These are phyloP conservation scores for Citeromyces siamensis DNA, from an alignment of 1,139 yeast genomes.

Conservation along the genomic window DNA sequence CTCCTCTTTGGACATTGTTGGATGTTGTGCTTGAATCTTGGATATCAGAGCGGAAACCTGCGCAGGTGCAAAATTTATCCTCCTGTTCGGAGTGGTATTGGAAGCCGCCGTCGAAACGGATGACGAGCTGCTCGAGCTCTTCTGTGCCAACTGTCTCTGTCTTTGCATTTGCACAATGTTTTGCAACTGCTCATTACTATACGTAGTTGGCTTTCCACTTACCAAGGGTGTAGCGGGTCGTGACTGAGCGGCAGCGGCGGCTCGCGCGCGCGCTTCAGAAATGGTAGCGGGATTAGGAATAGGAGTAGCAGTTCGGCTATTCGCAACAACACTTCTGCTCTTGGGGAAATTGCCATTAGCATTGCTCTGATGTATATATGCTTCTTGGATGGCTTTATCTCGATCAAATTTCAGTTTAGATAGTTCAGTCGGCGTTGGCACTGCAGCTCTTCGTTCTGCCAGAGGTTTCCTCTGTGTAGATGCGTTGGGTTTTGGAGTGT, in stretches of 20 bases:
- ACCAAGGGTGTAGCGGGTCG: conserved; percentile 1
- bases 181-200: conserved; percentile 43
- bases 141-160: conserved; percentile 35
- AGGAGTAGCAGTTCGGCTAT: background rate
- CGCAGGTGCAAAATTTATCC: conserved; percentile 38
- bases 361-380: conserved; percentile 29
- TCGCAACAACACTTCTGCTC: conserved; percentile 1
- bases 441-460: conserved; percentile 25
- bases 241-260: background rate
- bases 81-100: conserved; percentile 10
- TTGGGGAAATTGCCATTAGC: conserved; percentile 6
- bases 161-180: conserved; percentile 38
- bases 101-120: conserved; percentile 9
- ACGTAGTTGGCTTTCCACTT: conserved; percentile 9
- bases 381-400: conserved; percentile 73
- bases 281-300: conserved; percentile 5
- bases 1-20: conserved; percentile 55
- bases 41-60: conserved; percentile 62
- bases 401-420: conserved; percentile 73
- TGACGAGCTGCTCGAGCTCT: conserved; percentile 1
- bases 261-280: conserved; percentile 1
- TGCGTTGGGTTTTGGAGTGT: conserved; percentile 39
- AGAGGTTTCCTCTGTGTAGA: conserved; percentile 23
- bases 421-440: conserved; percentile 77
- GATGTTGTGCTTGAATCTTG: conserved; percentile 59